Evolutionary conservation across 2,329 filamentous ascomycete species (phyloP).

Genomic region (Akanthomyces uredinophilus): DNA sequence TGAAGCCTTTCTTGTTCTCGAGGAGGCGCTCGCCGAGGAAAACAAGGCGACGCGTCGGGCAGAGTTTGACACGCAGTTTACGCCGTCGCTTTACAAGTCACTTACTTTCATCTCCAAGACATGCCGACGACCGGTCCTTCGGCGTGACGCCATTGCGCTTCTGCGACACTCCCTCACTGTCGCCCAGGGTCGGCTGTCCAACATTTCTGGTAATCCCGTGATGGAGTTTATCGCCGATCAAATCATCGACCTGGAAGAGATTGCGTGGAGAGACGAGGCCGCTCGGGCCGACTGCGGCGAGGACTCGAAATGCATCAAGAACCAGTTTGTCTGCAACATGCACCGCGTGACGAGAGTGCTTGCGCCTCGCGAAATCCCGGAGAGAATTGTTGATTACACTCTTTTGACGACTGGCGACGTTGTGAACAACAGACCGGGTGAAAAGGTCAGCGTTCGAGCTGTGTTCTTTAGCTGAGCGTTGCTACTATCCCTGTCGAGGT

Average conservation of each 20-base stretch:
- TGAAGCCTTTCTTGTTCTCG: neutral
- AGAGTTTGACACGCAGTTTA: neutral
- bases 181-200: neutral
- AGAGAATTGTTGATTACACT: neutral
- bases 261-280: neutral
- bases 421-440: neutral
- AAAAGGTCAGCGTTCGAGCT: neutral
- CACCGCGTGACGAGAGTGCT: neutral
- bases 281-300: neutral
- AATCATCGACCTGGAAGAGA: neutral
- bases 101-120: neutral
- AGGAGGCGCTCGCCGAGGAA: neutral
- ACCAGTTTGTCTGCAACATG: neutral
- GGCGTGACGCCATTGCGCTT: neutral
- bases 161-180: neutral
- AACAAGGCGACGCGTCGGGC: neutral
- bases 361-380: neutral
- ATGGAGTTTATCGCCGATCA: neutral
- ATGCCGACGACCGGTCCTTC: neutral
- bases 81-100: neutral
- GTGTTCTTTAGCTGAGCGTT: neutral
- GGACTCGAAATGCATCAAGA: neutral
- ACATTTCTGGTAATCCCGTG: neutral
- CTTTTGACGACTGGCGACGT: neutral
- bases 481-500: no score